Base-by-base conservation (phyloP, 2,329 filamentous ascomycete genomes). In the Microdochium nivale region DNA sequence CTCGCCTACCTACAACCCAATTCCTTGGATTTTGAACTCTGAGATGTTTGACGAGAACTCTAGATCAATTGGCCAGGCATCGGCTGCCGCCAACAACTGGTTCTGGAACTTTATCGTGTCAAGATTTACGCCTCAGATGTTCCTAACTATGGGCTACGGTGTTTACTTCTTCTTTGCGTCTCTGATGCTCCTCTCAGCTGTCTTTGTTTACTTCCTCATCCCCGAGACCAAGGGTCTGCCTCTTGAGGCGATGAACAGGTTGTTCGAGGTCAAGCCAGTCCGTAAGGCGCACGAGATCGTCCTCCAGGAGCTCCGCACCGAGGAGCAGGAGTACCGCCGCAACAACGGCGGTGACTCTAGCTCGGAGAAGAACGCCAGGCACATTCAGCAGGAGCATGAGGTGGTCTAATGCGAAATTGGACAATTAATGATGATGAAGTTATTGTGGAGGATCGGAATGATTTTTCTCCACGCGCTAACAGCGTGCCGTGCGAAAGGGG, bases 1-100 rank as follows among this genome's bases (percentile, higher is more conserved):
- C 69, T 87, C 83, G 0, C 84, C 80, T 0, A 78, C 79, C 0
- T 88, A 84, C 84, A 87, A 87, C 62, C 84, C 84, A 2, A 87
- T 83, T 0, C 86, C 86, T 0, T 90, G 87, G 87, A 84, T 90
- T 23, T 70, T 87, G 61, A 88, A 88, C 71, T 77, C 77, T 0
- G 86, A 90, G 66, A 89, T 90, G 74, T 90, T 89, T 65, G 80
- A 86, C 59, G 79, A 82, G 56, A 85, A 84, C 67, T 81, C 82
- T 16, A 77, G 84, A 50, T 80, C 82, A 0, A 74, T 90, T 0
- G 86, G 85, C 1, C 86, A 90, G 62, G 86, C 87, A 10, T 85
- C 77, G 35, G 87, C 87, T 0, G 80, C 85, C 0, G 81, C 81
- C 2, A 85, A 79, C 67, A 88, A 89, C 66, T 89, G 86, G 86